Base-by-base conservation (phyloP, 345 rosid genomes). In the Nephelium lappaceum region DNA sequence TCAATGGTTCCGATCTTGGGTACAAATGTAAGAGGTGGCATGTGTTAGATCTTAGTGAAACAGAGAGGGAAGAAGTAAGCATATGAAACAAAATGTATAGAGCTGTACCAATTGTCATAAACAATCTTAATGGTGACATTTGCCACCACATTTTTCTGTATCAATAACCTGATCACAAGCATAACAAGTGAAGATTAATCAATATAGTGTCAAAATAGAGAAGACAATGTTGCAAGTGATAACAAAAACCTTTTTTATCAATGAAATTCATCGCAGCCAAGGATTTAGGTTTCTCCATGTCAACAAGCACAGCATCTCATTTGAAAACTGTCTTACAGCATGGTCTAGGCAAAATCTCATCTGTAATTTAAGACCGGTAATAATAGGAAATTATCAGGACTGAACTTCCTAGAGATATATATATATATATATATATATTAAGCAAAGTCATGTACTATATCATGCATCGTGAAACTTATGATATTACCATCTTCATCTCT, bases 281-380 rank as follows among this genome's bases (percentile, higher is more conserved):
- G 5, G 71, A 47, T 47, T 75, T 36, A 0, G 85, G 82, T 71
- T 83, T 81, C 80, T 78, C 79, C 64, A 86, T 85, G 66, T 85
- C 88, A 69, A 85, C 88, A 24, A 81, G 86, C 19, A 85, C 88
- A 64, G 79, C 78, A 58, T 85, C 88, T 3, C 82, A 83, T 81
- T 73, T 68, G 77, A 80, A 80, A 82, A 86, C 84, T 21, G 89
- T 82, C 76, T 82, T 82, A 0, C 31, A 27, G 81, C 85, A 49
- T 80, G 85, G 77, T 84, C 82, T 77, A 80, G 66, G 79, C 87
- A 86, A 72, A 84, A 84, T 82, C 89, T 81, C 65, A 55, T 49
- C 65, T 60, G 76, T 36, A 36, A 38, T 72, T 36, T 21, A n/a
- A 58, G 53, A 60, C 31, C 19, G 61, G 31, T 27, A 8, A 5